Evolutionary conservation across 129 eudicot species (phyloP), one percentile per base, ranked within the genome.

Genomic region (Erigeron canadensis): DNA sequence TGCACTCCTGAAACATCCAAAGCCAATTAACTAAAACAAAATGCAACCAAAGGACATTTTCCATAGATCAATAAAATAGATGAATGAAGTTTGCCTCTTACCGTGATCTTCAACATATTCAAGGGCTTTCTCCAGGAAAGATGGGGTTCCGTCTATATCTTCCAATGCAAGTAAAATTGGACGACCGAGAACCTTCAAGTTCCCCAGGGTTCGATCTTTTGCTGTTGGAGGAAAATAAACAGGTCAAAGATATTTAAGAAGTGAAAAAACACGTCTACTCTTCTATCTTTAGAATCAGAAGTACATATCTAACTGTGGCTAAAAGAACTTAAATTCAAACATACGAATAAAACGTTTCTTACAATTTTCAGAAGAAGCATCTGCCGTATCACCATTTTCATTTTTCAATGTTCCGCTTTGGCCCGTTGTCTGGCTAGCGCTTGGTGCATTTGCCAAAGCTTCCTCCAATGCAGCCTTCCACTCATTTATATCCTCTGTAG

Each of bases 41-140:
- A 37, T 55, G 67, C 57, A 67, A 21, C 40, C 10, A 53, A 2
- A 62, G n/a, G 47, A 41, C 56, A 40, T 70, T 56, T 71, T 42
- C 55, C 13, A 56, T 23, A 3, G 16, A 41, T 15, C 42, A 37
- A 69, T 50, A 9, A 6, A 10, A 10, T 8, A 50, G 40, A 54
- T 11, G 42, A 67, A 75, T 45, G 7, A 81, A 67, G 74, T 41
- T 28, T 62, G 38, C 34, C 23, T 76, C 84, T 76, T 67, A 94
- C 98, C 98, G 75, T 84, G 80, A 71, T 79, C 89, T 81, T 94
- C 98, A 1, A 89, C 79, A 80, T 85, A 94, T 84, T 82, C 86
- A 57, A 94, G 97, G 66, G 97, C 93, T 81, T 94, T 94, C 77
- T 94, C 98, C 85, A 94, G 53, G 80, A 94, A 94, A 71, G 98